A percentile compares a stretch with the other conserved stretches of the same genome.
Evolutionary conservation across 2,329 filamentous ascomycete genomes (phyloP).

Genomic region (Aureobasidium melanogenum): DNA sequence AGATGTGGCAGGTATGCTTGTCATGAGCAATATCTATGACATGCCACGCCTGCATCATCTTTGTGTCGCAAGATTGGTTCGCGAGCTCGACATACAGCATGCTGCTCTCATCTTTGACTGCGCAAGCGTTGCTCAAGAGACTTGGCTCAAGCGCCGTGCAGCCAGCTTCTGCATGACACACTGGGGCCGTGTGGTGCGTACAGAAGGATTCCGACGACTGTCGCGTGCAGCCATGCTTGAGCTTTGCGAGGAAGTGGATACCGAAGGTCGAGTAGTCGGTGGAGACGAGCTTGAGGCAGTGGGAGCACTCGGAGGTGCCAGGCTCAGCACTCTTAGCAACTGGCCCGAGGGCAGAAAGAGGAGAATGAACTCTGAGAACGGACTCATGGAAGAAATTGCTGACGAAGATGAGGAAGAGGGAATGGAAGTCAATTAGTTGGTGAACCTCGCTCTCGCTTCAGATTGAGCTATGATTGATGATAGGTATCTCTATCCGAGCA

Average conservation of each 20-base stretch:
- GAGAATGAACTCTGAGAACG: conserved; percentile 22
- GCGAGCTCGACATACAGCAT: conserved; percentile 88
- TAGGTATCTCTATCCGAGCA: neutral
- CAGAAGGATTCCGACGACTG: conserved; percentile 73
- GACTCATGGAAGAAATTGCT: conserved; percentile 23
- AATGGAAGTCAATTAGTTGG: conserved; percentile 21
- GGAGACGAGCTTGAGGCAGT: conserved; percentile 70
- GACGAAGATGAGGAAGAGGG: conserved; percentile 22
- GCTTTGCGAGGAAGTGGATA: conserved; percentile 85
- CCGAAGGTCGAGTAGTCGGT: conserved; percentile 81
- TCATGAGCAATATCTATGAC: conserved; percentile 97
- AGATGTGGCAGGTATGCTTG: conserved; percentile 86
- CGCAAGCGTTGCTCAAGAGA: conserved; percentile 79
- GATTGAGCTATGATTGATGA: conserved; percentile 4
- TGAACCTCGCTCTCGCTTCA: neutral
- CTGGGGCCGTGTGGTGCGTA: conserved; percentile 90
- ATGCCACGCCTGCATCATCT: conserved; percentile 86
- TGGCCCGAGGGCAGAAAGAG: conserved; percentile 34
- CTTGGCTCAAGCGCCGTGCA: conserved; percentile 84
- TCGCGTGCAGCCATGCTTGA: conserved; percentile 76
- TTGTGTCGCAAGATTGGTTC: conserved; percentile 80
- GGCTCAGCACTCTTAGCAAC: conserved; percentile 30
- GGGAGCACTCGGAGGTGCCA: conserved; percentile 43
- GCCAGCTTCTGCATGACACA: conserved; percentile 84
- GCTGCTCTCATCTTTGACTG: conserved; percentile 96